Base-by-base conservation (phyloP, 2,329 filamentous ascomycete species). In the Aspergillus puulaauensis region DNA sequence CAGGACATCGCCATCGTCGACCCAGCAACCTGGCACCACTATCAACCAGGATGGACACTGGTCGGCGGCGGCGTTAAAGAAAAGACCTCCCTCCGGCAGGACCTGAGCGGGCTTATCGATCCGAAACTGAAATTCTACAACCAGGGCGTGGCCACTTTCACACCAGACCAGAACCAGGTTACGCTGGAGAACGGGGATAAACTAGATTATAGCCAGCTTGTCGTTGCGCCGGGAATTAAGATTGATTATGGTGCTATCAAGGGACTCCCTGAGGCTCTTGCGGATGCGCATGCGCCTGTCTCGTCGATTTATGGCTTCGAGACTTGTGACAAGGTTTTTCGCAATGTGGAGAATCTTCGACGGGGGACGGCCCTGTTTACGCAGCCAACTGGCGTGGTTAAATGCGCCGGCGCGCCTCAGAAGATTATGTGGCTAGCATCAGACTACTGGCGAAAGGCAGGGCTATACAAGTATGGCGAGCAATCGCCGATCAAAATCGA, bases 11-110 rank as follows among this genome's bases (percentile, higher is more conserved):
- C 86, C 27, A 66, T 89, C 23, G 74, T 89, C 43, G 86, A 89
- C 61, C 86, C 86, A 0, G 80, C 86, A 1, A 68, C 74, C 62
- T 86, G 80, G 78, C 86, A 89, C 68, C 80, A 89, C 73, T 89
- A 88, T 69, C 86, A 89, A 70, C 85, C 86, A 1, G 86, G 86
- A 54, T 89, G 86, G 86, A 89, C 87, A 2, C 77, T 89, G 0
- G 86, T 89, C 2, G 86, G 86, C 44, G 86, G 83, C 39, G 86
- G 86, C 3, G 77, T 89, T 40, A 88, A 88, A 67, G 76, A 86
- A 60, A 80, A 86, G 21, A 3, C 3, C 27, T 31, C 27, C 27
- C 73, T 89, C 55, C 79, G 80, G 45, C 72, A 74, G 56, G 81
- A 80, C 1, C 68, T 88, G 43, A 64, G 74, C 5, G 73, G 73